Evolutionary conservation across 2,329 filamentous ascomycete species (phyloP).

Genomic region (Endothia cerciana): DNA sequence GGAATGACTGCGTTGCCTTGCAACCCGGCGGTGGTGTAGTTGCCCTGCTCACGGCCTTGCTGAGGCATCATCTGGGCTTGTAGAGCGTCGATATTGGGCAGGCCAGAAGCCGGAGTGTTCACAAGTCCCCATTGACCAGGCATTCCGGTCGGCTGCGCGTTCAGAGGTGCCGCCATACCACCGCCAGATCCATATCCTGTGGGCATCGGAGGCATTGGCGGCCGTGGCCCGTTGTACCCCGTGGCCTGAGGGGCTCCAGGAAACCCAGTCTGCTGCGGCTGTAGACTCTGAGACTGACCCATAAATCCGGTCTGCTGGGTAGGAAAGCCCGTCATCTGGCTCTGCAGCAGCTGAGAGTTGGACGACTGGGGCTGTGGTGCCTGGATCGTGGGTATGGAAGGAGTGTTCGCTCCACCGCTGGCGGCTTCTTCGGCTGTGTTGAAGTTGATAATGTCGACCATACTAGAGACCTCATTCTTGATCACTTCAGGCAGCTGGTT

Average conservation of each 20-base stretch:
- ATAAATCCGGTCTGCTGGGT: constrained; percentile 61
- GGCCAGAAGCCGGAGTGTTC: constrained; percentile 84
- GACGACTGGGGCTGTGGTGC: constrained; percentile 76
- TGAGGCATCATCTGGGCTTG: constrained; percentile 98
- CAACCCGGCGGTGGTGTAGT: constrained; percentile 83
- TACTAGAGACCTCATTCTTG: constrained; percentile 96
- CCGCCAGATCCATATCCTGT: constrained; percentile 61
- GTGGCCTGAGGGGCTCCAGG: constrained; percentile 71
- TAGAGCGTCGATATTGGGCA: constrained; percentile 92
- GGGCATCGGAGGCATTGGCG: constrained; percentile 83
- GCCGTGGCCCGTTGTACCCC: constrained; percentile 79
- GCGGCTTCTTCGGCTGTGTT: constrained; percentile 76
- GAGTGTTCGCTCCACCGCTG: constrained; percentile 50
- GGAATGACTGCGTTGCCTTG: constrained; percentile 94
- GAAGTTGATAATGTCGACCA: constrained; percentile 99
- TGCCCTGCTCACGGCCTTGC: constrained; percentile 80
- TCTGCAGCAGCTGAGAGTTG: constrained; percentile 66
- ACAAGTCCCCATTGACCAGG: constrained; percentile 99
- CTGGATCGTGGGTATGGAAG: constrained; percentile 60
- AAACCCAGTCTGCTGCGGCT: constrained; percentile 72
- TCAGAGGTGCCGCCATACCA: constrained; percentile 71
- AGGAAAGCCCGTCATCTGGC: constrained; percentile 72
- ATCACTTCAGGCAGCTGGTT: constrained; percentile 77
- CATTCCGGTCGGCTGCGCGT: constrained; percentile 89
- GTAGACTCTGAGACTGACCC: constrained; percentile 57